Evolutionary conservation across 2,329 filamentous ascomycete genomes (phyloP), one percentile per base, ranked within the genome.

Genomic region (Beauveria bassiana): DNA sequence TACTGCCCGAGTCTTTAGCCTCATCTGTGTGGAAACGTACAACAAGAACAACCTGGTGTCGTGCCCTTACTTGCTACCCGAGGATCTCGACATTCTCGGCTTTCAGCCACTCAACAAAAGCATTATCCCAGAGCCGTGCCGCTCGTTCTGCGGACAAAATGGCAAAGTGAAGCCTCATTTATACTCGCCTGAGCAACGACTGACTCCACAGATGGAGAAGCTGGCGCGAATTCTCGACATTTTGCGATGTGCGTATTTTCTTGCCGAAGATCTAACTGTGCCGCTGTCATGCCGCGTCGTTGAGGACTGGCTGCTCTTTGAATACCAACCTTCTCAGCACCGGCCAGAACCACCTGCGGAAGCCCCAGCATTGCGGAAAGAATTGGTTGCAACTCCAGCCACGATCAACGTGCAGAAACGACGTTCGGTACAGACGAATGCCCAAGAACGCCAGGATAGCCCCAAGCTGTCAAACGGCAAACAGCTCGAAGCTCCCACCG

Each of bases 51-150:
- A 73, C 12, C 67, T 75, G 18, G 74, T 71, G 9, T 66, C 74
- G 9, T 78, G 75, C 49, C 75, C 75, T 16, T 85, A 84, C 67
- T 71, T 84, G 22, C 74, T 85, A 1, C 66, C 73, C 0, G 82
- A 85, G 67, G 82, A 85, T 61, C 65, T 79, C 61, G 73, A 79
- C 62, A 72, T 76, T 18, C 69, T 77, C 14, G 79, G 80, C 4
- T 68, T 81, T 34, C 71, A 73, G 18, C 75, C 79, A 3, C 70
- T 82, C 20, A 73, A 73, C 49, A 71, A 73, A 22, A 68, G 73
- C 1, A 63, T 68, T 10, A 68, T 81, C 5, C 75, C 76, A 1
- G 65, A 71, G 46, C 71, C 71, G 28, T 80, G 78, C 61, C 72
- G 74, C 60, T 71, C 76, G 18, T 75, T 73, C 61, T 73, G 71